These are phyloP conservation scores for Hansenula sp. DNA, from an alignment of 1,139 yeast species.

Conservation along the genomic window DNA sequence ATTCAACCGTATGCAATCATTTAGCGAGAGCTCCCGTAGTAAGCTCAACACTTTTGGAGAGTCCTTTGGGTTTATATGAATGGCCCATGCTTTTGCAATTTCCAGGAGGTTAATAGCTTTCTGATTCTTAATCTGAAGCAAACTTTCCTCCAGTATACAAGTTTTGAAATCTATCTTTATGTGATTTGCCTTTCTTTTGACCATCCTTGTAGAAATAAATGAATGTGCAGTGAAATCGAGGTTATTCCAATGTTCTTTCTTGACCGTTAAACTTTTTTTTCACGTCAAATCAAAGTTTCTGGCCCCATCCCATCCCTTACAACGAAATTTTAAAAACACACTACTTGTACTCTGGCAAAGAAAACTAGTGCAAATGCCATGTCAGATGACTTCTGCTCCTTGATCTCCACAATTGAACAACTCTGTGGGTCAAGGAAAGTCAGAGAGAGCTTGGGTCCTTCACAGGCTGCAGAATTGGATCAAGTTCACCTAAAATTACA, in stretches of 20 bases:
- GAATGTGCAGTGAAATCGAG: no score
- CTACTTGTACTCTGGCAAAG: no score
- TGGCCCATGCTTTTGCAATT: conserved; percentile 55
- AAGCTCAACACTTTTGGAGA: conserved; percentile 25
- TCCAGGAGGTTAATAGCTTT: conserved; percentile 27
- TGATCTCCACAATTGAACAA: no score
- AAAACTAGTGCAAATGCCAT: no score
- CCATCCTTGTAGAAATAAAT: conserved; percentile 21
- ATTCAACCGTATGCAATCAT: conserved; percentile 37
- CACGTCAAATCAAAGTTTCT: no score
- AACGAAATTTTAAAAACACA: no score
- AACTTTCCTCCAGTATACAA: conserved; percentile 42
- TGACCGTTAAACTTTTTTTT: no score
- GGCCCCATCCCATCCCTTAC: no score
- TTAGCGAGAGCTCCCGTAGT: conserved; percentile 12
- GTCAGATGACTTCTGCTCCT: no score
- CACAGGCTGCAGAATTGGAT: neutral
- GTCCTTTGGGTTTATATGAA: conserved; percentile 39
- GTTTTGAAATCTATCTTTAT: conserved; percentile 42
- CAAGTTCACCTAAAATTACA: neutral
- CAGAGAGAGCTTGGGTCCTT: no score
- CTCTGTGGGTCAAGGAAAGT: no score
- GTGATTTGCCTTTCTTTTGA: conserved; percentile 28
- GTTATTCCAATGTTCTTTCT: no score
- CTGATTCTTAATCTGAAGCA: conserved; percentile 44